Evolutionary conservation across 129 eudicot species (phyloP).

Genomic region (Flaveria bidentis): DNA sequence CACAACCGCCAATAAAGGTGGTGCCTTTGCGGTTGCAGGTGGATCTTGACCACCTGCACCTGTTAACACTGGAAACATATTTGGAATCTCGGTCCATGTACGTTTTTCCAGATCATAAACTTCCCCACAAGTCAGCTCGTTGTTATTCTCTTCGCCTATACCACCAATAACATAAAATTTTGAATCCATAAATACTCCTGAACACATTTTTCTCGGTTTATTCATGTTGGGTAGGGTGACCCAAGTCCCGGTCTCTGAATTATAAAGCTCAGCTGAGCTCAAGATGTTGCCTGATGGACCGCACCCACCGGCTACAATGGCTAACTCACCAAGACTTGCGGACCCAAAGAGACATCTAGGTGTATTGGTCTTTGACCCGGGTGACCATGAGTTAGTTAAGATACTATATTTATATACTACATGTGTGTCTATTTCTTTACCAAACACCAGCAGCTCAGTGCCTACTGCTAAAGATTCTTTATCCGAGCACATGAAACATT

Average conservation of each 20-base stretch:
- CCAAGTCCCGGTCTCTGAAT: conserved; percentile 71
- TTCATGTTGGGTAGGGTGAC: conserved; percentile 71
- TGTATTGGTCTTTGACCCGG: conserved; percentile 47
- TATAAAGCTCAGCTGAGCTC: conserved; percentile 68
- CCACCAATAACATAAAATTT: conserved; percentile 81
- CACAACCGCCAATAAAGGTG: conserved; percentile 79
- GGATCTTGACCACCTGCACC: conserved; percentile 41
- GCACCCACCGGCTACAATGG: conserved; percentile 78
- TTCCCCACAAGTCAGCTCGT: conserved; percentile 63
- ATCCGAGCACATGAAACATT: conserved; percentile 74
- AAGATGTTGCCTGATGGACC: conserved; percentile 53
- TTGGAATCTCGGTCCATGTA: conserved; percentile 59
- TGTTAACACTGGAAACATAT: conserved; percentile 57
- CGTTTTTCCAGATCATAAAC: conserved; percentile 51
- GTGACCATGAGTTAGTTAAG: conserved; percentile 71
- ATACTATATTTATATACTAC: conserved; percentile 70
- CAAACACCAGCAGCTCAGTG: conserved; percentile 77
- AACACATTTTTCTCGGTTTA: conserved; percentile 69
- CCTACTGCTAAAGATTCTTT: conserved; percentile 92
- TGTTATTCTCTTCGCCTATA: conserved; percentile 48
- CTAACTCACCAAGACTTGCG: conserved; percentile 57
- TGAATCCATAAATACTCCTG: conserved; percentile 70
- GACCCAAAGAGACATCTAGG: conserved; percentile 81
- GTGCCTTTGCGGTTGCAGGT: conserved; percentile 62
- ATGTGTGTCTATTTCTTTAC: conserved; percentile 56